Conservation (phyloP, 768 basidiomycete genomes). For the Cubamyces sp. region DNA sequence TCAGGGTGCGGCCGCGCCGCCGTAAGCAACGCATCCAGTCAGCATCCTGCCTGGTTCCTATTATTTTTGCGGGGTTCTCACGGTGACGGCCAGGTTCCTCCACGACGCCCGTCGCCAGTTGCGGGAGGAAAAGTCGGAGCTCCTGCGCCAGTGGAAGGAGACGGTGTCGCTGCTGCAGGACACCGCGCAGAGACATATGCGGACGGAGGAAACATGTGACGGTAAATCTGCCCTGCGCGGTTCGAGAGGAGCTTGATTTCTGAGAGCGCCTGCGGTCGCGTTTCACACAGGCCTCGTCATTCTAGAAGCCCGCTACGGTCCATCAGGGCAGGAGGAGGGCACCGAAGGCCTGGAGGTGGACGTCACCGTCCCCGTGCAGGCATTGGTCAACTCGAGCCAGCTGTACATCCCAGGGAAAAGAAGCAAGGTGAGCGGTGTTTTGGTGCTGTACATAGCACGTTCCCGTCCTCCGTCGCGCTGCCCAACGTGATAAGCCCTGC, state of each 20-base stretch:
- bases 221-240: conserved; percentile 45
- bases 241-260: conserved; percentile 20
- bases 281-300: conserved; percentile 68
- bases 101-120: conserved; percentile 63
- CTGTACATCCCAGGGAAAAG: conserved; percentile 76
- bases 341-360: conserved; percentile 64
- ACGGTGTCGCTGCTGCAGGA: conserved; percentile 67
- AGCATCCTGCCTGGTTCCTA: conserved; percentile 32
- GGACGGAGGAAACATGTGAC: conserved; percentile 65
- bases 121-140: conserved; percentile 65
- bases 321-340: conserved; percentile 51
- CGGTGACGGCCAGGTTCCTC: conserved; percentile 55
- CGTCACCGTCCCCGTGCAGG: conserved; percentile 82
- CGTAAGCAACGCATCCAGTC: conserved; percentile 57
- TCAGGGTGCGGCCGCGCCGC: conserved; percentile 58
- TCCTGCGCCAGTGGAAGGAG: conserved; percentile 65
- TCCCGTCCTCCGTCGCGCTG: conserved; percentile 2
- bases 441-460: conserved; percentile 13
- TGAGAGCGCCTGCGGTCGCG: conserved; percentile 2
- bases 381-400: conserved; percentile 78
- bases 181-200: conserved; percentile 63
- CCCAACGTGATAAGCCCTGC: conserved; percentile 18
- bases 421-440: conserved; percentile 60
- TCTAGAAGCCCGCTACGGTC: conserved; percentile 73
- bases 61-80: conserved; percentile 18